Base-by-base conservation (phyloP, 306 rosid genomes). In the Vigna mungo region DNA sequence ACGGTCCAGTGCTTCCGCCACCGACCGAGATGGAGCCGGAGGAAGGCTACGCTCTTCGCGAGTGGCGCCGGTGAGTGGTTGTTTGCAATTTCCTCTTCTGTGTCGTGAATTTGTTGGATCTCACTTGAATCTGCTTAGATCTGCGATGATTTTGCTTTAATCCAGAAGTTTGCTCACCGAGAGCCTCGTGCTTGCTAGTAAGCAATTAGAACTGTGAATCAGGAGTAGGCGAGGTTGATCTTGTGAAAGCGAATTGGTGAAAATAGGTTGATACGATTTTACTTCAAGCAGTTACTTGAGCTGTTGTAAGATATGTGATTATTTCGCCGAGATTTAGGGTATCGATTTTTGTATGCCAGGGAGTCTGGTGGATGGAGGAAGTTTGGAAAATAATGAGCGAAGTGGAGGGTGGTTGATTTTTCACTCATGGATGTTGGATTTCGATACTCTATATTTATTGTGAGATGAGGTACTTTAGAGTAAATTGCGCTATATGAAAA, bases 11-110 rank as follows among this genome's bases (percentile, higher is more conserved):
- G 73, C 96, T 96, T 66, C 98, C 97, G 16, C 93, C 92, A 9
- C 99, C 98, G 2, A 34, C 46, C 52, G 97, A 92, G 68, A 86
- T 96, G 97, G 96, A 80, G 79, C 77, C 86, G 11, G 99, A 96
- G 73, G 99, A 96, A 88, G 99, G 99, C 3, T 75, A 75, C 41
- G 97, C 91, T 61, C 92, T 96, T 77, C 97, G 99, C 9, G 98
- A 96, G 82, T 96, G 99, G 99, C 89, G 99, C 82, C 90, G 97
- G 99, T 96, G 72, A 91, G 99, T 51, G 64, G 65, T 84, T 71
- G 56, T 75, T 84, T 65, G 63, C 78, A 34, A 75, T n/a, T 69
- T 43, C 30, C 18, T 55, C 27, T 48, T 43, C 41, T 68, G 56
- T 9, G 54, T 39, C 78, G 59, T 60, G 65, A 73, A 68, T 76